Evolutionary conservation across 2,329 filamentous ascomycete genomes (phyloP).

Genomic region (Aureobasidium zeae): DNA sequence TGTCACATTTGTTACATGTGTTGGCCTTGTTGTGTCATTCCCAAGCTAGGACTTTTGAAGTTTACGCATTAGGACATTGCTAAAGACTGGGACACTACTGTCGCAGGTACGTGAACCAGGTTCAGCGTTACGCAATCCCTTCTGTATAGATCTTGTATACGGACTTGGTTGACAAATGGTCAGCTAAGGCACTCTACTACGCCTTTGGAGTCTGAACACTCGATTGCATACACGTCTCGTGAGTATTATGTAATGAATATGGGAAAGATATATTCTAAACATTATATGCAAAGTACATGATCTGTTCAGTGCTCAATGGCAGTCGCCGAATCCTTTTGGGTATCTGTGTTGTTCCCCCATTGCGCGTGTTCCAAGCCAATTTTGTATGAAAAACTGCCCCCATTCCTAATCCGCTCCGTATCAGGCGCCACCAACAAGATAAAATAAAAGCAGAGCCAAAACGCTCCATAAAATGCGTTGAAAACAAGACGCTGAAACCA

Average conservation of each 20-base stretch:
- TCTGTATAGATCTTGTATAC: background rate
- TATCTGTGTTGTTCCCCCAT: conserved; percentile 11
- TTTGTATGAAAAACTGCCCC: background rate
- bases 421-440: background rate
- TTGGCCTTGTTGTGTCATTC: background rate
- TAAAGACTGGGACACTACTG: conserved; percentile 15
- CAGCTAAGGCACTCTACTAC: too few relatives aligned
- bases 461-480: conserved; percentile 3
- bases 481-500: too few relatives aligned
- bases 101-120: conserved; percentile 6
- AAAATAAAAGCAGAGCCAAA: too few relatives aligned
- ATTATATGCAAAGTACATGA: conserved; percentile 10
- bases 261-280: too few relatives aligned
- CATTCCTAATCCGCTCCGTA: background rate
- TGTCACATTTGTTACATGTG: conserved; percentile 13
- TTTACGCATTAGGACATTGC: background rate
- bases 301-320: background rate
- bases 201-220: too few relatives aligned
- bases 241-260: too few relatives aligned
- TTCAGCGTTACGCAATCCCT: conserved; percentile 6
- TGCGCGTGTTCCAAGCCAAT: conserved; percentile 8
- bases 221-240: too few relatives aligned
- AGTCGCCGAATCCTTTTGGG: conserved; percentile 3
- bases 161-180: conserved; percentile 13
- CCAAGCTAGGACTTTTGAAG: background rate